These are phyloP conservation scores for Withania somnifera DNA, from an alignment of 305 asterid genomes.

Conservation along the genomic window DNA sequence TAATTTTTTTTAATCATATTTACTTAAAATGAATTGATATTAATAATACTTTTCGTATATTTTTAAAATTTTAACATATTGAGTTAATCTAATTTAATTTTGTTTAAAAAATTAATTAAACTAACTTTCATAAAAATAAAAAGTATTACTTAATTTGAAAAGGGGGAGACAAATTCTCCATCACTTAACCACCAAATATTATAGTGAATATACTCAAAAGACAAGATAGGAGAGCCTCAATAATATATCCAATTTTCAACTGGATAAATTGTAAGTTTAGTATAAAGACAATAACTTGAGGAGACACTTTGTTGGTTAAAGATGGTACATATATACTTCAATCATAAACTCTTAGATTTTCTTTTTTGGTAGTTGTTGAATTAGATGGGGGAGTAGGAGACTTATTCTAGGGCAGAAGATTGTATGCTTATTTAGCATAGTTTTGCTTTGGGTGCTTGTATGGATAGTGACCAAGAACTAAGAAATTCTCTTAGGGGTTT, in stretches of 20 bases:
- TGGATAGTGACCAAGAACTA: too few species aligned
- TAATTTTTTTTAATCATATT: too few species aligned
- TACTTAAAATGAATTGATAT: too few species aligned
- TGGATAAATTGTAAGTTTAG: background rate
- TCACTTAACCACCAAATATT: background rate
- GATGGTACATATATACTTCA: conserved; percentile 9
- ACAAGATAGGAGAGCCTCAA: background rate
- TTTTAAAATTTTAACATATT: too few species aligned
- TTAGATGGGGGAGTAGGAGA: background rate
- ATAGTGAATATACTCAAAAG: background rate
- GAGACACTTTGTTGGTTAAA: conserved; percentile 8
- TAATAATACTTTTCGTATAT: too few species aligned
- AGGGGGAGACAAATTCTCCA: background rate
- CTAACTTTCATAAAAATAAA: too few species aligned
- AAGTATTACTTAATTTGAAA: too few species aligned
- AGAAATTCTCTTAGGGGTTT: too few species aligned
- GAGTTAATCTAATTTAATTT: too few species aligned
- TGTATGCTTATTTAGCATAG: background rate
- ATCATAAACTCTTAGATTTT: background rate
- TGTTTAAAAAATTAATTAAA: too few species aligned
- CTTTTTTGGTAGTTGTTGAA: background rate
- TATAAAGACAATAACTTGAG: background rate
- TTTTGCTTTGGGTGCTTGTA: background rate
- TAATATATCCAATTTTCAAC: background rate
- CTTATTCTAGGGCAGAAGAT: background rate